Evolutionary conservation across 805 yeast species (phyloP).

Genomic region (Candida multigemmis): DNA sequence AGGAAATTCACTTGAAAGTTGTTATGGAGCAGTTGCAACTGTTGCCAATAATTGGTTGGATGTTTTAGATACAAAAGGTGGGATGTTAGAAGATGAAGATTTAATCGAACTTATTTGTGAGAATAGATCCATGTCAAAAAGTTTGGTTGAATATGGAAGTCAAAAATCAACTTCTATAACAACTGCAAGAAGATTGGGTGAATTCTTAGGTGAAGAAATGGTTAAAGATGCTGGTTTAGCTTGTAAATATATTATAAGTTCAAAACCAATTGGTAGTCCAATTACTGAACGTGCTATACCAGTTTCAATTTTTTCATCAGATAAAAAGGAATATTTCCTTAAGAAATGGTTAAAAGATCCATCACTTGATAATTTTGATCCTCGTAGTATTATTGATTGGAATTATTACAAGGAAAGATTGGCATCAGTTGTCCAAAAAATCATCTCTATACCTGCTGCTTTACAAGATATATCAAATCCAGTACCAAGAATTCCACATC

Average conservation of each 20-base stretch:
- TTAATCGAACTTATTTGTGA: conserved; percentile 92
- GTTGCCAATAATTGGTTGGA: conserved; percentile 97
- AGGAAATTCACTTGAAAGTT: conserved; percentile 67
- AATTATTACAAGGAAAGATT: conserved; percentile 81
- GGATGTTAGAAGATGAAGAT: conserved; percentile 86
- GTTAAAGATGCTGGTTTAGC: conserved; percentile 94
- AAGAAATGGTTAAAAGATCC: conserved; percentile 85
- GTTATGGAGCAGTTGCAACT: conserved; percentile 82
- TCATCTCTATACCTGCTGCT: conserved; percentile 96
- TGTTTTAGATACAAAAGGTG: conserved; percentile 81
- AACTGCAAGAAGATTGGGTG: conserved; percentile 88
- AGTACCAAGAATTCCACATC: conserved; percentile 89
- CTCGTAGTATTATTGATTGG: conserved; percentile 90
- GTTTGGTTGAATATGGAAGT: conserved; percentile 77
- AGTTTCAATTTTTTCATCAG: conserved; percentile 90
- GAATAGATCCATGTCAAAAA: conserved; percentile 89
- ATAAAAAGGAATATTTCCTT: conserved; percentile 66
- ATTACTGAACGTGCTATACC: conserved; percentile 96
- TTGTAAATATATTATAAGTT: conserved; percentile 86
- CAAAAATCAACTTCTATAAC: conserved; percentile 95
- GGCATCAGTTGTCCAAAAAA: conserved; percentile 88
- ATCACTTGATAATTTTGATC: conserved; percentile 71
- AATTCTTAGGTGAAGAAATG: conserved; percentile 93
- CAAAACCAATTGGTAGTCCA: conserved; percentile 75
- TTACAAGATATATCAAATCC: conserved; percentile 83